Percentiles rank a stretch among this genome's conserved stretches.
These are phyloP conservation scores for Pythium aquatile DNA, from an alignment of 352 stramenopile genomes.

Conservation along the genomic window DNA sequence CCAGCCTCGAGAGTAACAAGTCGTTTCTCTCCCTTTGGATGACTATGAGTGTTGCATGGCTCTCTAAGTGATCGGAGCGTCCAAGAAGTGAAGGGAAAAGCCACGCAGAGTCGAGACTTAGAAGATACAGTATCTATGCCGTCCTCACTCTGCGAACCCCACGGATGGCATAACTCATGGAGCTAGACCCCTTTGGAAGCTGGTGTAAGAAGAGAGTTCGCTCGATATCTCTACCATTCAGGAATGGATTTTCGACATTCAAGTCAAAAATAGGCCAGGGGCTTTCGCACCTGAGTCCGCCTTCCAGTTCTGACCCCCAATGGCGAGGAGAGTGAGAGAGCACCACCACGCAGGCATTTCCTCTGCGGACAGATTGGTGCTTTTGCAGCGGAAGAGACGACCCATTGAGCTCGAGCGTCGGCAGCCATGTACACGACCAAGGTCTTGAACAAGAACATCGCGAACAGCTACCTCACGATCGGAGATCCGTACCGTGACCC, in stretches of 20 bases:
- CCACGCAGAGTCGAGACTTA: too few species aligned
- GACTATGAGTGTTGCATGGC: too few species aligned
- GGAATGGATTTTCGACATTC: background rate
- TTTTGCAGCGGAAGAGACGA: conserved; percentile 10
- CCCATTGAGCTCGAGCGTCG: background rate
- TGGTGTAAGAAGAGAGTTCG: background rate
- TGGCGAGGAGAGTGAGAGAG: background rate
- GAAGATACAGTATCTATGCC: too few species aligned
- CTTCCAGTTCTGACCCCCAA: conserved; percentile 15
- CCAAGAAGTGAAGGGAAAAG: too few species aligned
- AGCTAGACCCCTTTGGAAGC: too few species aligned
- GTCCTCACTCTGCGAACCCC: too few species aligned
- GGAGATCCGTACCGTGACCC: conserved; percentile 74
- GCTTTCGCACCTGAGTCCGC: background rate
- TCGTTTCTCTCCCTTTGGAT: too few species aligned
- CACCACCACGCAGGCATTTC: background rate
- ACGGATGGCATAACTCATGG: too few species aligned
- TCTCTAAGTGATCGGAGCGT: too few species aligned
- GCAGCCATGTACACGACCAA: conserved; percentile 73
- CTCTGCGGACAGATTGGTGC: conserved; percentile 12
- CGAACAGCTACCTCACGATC: conserved; percentile 75
- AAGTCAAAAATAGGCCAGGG: conserved; percentile 9
- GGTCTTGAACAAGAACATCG: conserved; percentile 82
- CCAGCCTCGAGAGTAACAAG: too few species aligned
- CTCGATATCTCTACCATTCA: background rate